Evolutionary conservation across 805 yeast genomes (phyloP), one percentile per base, ranked within the genome.

Genomic region (Cyberlindnera lachancei): DNA sequence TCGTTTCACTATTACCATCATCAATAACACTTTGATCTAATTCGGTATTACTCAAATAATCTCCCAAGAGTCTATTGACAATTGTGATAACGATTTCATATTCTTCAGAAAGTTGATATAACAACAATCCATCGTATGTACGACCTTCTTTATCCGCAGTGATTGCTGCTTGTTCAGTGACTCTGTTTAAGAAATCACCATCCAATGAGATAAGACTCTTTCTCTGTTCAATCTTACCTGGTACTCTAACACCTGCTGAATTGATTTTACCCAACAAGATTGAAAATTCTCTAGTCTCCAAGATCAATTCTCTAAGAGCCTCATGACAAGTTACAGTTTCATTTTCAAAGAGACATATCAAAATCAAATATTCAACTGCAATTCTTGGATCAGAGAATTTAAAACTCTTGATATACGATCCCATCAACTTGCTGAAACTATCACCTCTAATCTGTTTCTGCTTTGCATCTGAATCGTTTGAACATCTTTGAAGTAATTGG

Each of bases 141-240:
- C 95, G 70, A 7, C 96, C 96, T 48, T 88, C 97, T 45, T 85
- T 92, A 48, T 84, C 92, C 12, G 96, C 94, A 44, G 75, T 75
- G 27, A 68, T 68, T 4, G 96, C 96, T 18, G 95, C 87, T 38
- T 75, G 76, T 52, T 82, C 94, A 4, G 92, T 79, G 25, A 90
- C 86, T 37, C 72, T 71, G 40, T 66, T 68, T 42, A 83, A 63
- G 50, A 73, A 90, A 36, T 71, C 73, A 15, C 68, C 65, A 38
- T 78, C 71, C 39, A 88, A 63, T 18, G 68, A 64, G 31, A 90
- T 63, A 34, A 90, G 61, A 9, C 66, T 57, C 57, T 83, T 73
- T 49, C 94, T 79, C 42, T 70, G 73, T 59, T 86, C 96, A 44
- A 92, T 73, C 27, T 81, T 71, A 24, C 97, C 97, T 2, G 94